Percentiles rank a stretch among this genome's conserved stretches.
Evolutionary conservation across 768 basidiomycete genomes (phyloP).

Genomic region (Cyathus striatus): DNA sequence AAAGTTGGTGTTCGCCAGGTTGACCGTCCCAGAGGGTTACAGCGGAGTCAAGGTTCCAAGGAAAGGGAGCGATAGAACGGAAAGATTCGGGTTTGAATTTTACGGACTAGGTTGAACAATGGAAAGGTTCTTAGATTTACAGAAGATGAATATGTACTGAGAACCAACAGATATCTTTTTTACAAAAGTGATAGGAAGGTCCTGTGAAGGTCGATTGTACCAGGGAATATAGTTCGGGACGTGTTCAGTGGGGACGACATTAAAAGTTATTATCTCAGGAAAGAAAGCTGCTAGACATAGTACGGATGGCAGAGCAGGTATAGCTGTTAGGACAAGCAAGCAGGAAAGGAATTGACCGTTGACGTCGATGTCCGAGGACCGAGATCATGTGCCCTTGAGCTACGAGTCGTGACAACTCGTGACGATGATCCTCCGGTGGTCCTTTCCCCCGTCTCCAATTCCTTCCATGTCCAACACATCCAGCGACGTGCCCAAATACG

Average conservation of each 20-base stretch:
- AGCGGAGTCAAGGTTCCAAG: slow-evolving; percentile 34
- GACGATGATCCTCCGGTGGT: too few relatives aligned
- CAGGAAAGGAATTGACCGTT: too few relatives aligned
- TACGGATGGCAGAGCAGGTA: too few relatives aligned
- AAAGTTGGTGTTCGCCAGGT: slow-evolving; percentile 18
- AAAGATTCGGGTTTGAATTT: slow-evolving; percentile 23
- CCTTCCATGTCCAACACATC: slow-evolving; percentile 29
- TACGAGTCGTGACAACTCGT: slow-evolving; percentile 11
- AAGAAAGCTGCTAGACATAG: neutral
- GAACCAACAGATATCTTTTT: slow-evolving; percentile 40
- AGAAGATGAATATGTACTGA: slow-evolving; percentile 4
- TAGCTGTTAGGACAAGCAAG: neutral
- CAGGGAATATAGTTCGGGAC: slow-evolving; percentile 16
- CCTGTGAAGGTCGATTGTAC: slow-evolving; percentile 27
- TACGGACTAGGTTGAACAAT: slow-evolving; percentile 16
- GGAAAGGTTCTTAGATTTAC: neutral
- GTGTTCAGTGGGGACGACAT: too few relatives aligned
- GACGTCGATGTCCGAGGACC: too few relatives aligned
- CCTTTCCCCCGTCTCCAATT: too few relatives aligned
- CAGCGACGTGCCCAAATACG: slow-evolving; percentile 21
- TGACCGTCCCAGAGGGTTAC: slow-evolving; percentile 26
- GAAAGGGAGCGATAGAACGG: slow-evolving; percentile 42
- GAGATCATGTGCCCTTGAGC: too few relatives aligned
- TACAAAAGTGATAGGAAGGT: slow-evolving; percentile 35
- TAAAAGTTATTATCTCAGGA: too few relatives aligned